Conservation (phyloP, 805 yeast genomes). For the Wickerhamiella kurtzmanii region DNA sequence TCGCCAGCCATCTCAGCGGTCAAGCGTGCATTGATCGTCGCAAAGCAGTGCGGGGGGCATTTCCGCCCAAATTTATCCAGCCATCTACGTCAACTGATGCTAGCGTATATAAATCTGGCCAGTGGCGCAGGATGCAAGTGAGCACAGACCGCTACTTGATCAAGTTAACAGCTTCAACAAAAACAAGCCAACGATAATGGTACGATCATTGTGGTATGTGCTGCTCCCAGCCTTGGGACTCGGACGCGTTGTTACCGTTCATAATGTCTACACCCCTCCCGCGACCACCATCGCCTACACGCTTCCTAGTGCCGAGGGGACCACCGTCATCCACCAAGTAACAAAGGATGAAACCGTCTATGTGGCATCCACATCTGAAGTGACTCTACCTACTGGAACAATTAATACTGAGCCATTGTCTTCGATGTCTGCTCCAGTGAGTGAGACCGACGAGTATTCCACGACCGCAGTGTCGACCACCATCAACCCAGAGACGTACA, state of each 20-base stretch:
- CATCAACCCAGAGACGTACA: slow-evolving; percentile 24
- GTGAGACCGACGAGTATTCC: slow-evolving; percentile 22
- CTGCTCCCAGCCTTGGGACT: slow-evolving; percentile 7
- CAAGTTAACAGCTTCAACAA: too few relatives aligned
- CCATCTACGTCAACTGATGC: neutral
- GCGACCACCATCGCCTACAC: slow-evolving; percentile 12
- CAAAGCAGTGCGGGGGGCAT: too few relatives aligned
- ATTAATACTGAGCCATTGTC: slow-evolving; percentile 24
- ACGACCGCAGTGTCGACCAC: slow-evolving; percentile 22
- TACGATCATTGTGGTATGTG: neutral
- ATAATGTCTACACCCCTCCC: slow-evolving; percentile 12
- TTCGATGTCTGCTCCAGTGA: slow-evolving; percentile 24
- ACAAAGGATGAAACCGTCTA: slow-evolving; percentile 21
- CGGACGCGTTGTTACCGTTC: slow-evolving; percentile 15
- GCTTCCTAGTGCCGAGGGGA: slow-evolving; percentile 8
- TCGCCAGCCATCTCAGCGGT: too few relatives aligned
- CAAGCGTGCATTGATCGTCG: too few relatives aligned
- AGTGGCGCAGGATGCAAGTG: neutral
- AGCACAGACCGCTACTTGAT: neutral
- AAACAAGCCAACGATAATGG: neutral
- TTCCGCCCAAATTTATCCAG: too few relatives aligned
- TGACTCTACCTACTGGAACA: slow-evolving; percentile 24
- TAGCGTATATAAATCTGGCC: too few relatives aligned
- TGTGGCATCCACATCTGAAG: slow-evolving; percentile 22
- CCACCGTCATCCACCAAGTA: slow-evolving; percentile 13